Conservation (phyloP, 129 eudicot genomes). For the Chrysanthemum makinoi region DNA sequence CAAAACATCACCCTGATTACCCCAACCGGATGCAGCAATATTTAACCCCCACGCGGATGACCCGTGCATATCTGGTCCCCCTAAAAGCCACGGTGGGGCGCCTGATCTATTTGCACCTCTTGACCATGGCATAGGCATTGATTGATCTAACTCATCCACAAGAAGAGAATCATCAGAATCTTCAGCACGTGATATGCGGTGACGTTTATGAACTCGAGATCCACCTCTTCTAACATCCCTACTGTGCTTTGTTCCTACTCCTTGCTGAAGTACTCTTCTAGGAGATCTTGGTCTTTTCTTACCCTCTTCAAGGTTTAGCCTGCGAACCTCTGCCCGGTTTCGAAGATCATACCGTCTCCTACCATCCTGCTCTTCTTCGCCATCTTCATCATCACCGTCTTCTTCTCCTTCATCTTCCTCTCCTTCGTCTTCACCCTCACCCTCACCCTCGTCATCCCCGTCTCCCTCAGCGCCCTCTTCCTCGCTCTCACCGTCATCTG, state of each 20-base stretch:
- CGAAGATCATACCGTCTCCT: conserved; percentile 88
- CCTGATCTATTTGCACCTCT: conserved; percentile 79
- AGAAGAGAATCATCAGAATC: conserved; percentile 98
- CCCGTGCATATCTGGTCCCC: conserved; percentile 89
- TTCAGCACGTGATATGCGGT: conserved; percentile 76
- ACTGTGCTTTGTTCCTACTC: conserved; percentile 78
- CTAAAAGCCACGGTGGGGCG: conserved; percentile 82
- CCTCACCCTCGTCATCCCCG: conserved; percentile 54
- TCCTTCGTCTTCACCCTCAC: conserved; percentile 72
- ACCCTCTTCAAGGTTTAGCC: conserved; percentile 67
- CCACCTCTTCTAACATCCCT: conserved; percentile 93
- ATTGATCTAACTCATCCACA: conserved; percentile 98
- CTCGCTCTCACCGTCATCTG: conserved; percentile 42
- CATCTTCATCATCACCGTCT: conserved; percentile 86
- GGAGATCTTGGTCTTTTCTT: conserved; percentile 95
- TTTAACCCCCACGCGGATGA: conserved; percentile 81
- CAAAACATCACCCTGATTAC: conserved; percentile 68
- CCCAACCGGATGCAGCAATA: conserved; percentile 98
- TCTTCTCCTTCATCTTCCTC: conserved; percentile 47
- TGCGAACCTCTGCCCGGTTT: conserved; percentile 79
- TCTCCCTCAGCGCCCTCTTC: conserved; percentile 50
- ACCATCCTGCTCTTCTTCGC: conserved; percentile 84
- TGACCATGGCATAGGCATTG: conserved; percentile 92
- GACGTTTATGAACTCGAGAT: conserved; percentile 89
- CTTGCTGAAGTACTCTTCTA: conserved; percentile 92